phyloP scores from a whole-genome alignment of 2,329 filamentous ascomycete species.

The Aspergillus brunneoviolaceus region DNA sequence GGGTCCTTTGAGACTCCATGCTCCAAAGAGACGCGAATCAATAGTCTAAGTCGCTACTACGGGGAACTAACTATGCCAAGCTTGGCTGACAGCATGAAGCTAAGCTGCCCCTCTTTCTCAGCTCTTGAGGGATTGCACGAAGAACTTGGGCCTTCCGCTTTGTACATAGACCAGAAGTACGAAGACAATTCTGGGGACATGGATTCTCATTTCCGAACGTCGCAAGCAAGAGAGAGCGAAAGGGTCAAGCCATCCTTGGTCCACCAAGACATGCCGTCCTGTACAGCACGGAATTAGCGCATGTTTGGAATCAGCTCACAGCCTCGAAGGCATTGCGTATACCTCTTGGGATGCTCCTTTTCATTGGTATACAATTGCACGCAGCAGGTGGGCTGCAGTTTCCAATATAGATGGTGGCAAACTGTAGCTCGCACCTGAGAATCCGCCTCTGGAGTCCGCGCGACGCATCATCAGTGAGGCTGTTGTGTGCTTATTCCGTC shows the following conservation, averaged over 20 bases:
- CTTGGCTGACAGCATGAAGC: conserved; percentile 4
- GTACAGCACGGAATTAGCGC: neutral
- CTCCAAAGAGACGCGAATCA: neutral
- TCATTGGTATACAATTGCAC: neutral
- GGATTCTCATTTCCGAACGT: neutral
- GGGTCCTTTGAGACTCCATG: neutral
- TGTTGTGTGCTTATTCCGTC: neutral
- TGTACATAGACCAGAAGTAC: neutral
- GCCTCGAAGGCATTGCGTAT: neutral
- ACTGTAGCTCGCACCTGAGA: neutral
- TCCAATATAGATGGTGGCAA: neutral
- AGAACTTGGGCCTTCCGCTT: neutral
- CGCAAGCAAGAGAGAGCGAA: neutral
- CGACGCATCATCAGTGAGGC: conserved; percentile 9
- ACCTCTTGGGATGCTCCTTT: neutral
- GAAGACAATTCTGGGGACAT: neutral
- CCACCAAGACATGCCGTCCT: neutral
- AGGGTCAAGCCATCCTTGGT: neutral
- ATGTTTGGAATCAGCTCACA: neutral
- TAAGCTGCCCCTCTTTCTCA: conserved; percentile 2
- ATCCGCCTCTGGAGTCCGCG: neutral
- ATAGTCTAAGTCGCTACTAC: neutral
- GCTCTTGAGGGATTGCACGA: neutral
- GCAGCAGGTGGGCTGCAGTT: neutral
- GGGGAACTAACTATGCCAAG: neutral